phyloP scores from a whole-genome alignment of 305 asterid species.

The Fraxinus sp. region DNA sequence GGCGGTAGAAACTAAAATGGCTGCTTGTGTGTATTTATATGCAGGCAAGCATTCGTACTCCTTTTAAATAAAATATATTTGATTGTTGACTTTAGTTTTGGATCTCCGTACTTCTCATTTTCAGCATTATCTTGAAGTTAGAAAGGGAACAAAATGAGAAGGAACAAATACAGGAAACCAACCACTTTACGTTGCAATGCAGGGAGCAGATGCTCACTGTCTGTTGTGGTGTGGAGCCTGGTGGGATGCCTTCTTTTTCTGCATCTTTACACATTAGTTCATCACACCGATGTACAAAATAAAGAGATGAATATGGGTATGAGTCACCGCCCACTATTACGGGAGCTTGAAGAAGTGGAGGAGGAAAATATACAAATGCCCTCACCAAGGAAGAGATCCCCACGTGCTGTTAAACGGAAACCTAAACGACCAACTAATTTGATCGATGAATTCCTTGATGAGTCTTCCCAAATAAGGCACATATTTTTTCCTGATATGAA shows the following conservation, averaged over 20 bases:
- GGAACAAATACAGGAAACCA: conserved; percentile 52
- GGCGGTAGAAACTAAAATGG: conserved; percentile 1
- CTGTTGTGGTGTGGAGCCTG: conserved; percentile 56
- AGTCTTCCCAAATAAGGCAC: conserved; percentile 77
- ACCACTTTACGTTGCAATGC: conserved; percentile 72
- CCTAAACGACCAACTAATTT: conserved; percentile 62
- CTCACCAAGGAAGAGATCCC: conserved; percentile 78
- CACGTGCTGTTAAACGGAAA: conserved; percentile 88
- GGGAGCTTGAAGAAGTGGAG: conserved; percentile 76
- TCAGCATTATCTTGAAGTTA: conserved; percentile 46
- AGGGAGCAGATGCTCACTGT: conserved; percentile 70
- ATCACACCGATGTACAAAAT: conserved; percentile 36
- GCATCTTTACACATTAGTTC: conserved; percentile 53
- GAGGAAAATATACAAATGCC: conserved; percentile 80
- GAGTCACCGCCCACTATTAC: conserved; percentile 41
- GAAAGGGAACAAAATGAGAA: conserved; percentile 37
- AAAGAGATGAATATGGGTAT: conserved; percentile 27
- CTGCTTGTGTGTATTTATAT: conserved; percentile 14
- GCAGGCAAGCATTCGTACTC: conserved; percentile 13
- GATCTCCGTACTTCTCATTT: conserved; percentile 39
- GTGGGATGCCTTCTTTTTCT: conserved; percentile 64
- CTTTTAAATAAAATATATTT: conserved; percentile 21
- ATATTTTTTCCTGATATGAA: conserved; percentile 63
- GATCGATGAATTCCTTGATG: conserved; percentile 88
- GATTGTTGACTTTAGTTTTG: conserved; percentile 39